Conservation (phyloP, 768 basidiomycete genomes). For the Lyophyllum decastes region DNA sequence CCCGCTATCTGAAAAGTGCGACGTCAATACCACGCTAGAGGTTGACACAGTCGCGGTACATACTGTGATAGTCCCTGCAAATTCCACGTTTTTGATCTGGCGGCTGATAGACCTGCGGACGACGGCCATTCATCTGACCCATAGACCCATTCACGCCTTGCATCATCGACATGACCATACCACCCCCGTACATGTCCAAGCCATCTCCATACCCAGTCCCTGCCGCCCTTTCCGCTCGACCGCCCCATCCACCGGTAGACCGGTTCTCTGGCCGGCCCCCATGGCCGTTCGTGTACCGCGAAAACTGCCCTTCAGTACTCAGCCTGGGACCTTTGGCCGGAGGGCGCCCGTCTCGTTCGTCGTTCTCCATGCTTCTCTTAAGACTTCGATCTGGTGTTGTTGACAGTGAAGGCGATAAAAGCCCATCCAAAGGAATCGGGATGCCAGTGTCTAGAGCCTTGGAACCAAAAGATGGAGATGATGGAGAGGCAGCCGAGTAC, state of each 20-base stretch:
- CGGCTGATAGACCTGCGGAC: conserved; percentile 63
- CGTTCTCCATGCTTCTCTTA: conserved; percentile 66
- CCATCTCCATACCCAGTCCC: conserved; percentile 35
- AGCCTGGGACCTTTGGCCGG: conserved; percentile 76
- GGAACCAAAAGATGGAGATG: conserved; percentile 41
- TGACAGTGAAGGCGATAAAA: conserved; percentile 46
- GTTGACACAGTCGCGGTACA: conserved; percentile 31
- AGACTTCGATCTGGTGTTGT: conserved; percentile 53
- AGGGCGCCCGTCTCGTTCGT: conserved; percentile 58
- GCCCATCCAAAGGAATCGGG: conserved; percentile 74
- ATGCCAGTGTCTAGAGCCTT: conserved; percentile 65
- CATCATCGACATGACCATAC: conserved; percentile 28
- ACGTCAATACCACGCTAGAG: background rate
- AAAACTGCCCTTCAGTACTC: conserved; percentile 63
- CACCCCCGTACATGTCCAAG: conserved; percentile 31
- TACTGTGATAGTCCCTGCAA: conserved; percentile 93
- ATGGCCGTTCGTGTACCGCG: conserved; percentile 54
- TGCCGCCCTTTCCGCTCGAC: conserved; percentile 32
- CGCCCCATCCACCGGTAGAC: conserved; percentile 45
- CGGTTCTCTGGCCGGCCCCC: conserved; percentile 27
- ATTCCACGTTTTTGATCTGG: conserved; percentile 75
- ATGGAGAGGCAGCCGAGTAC: conserved; percentile 47
- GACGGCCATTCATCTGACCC: conserved; percentile 45
- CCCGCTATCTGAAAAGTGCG: conserved; percentile 66
- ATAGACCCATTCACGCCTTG: conserved; percentile 33